Base-by-base conservation (phyloP, 129 eudicot genomes). In the Lactuca sativa region DNA sequence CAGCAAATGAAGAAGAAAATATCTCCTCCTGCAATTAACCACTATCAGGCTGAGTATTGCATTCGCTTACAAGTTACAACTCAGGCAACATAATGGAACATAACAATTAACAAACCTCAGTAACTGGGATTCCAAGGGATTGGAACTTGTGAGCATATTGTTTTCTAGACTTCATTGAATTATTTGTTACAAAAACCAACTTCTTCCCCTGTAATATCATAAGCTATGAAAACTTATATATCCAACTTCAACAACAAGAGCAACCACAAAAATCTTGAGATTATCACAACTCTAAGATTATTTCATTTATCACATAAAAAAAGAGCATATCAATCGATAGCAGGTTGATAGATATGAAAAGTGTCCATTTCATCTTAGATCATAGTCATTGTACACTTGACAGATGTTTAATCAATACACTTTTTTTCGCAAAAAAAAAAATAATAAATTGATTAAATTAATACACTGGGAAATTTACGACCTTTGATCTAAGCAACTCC, bases 111-210 rank as follows among this genome's bases (percentile, higher is more conserved):
- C 69, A 64, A 62, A 90, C 96, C 96, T 89, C 88, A 30, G 79
- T 73, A 18, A 92, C 98, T 1, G 83, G 31, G 77, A 92, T 86
- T 38, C 95, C 98, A n/a, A 92, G 83, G 44, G 95, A 86, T 13
- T 56, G 79, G 79, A 92, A 92, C 81, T 92, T 92, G 44, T 73
- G 69, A 6, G 96, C 92, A 70, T 77, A 78, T 44, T 89, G 84
- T 69, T 60, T 81, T 73, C 98, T 84, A 14, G 96, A 92, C 75
- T 87, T 89, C 11, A 77, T 62, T 8, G 98, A 92, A 72, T 89
- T 85, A 64, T 92, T 92, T 33, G 98, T 92, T 30, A 92, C 92
- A 47, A 92, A 92, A n/a, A 92, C 82, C 67, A 92, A 80, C 84
- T 86, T 88, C 84, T 92, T 92, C 74, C 96, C 98, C 98, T 92